phyloP scores from a whole-genome alignment of 768 basidiomycete species.

The Suillus plorans region DNA sequence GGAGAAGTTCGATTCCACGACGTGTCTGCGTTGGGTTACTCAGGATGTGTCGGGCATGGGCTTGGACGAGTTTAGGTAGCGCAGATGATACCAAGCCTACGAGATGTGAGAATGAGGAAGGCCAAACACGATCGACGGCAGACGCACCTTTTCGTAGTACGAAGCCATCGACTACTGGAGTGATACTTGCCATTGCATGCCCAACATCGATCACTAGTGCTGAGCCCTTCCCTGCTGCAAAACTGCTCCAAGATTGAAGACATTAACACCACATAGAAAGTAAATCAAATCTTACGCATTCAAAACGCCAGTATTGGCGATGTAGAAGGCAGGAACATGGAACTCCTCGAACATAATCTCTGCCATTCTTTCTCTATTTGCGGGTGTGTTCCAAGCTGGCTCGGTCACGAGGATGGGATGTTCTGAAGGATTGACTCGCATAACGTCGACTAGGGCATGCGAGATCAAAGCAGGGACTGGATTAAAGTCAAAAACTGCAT shows the following conservation, averaged over 20 bases:
- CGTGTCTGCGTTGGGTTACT: slow-evolving; percentile 48
- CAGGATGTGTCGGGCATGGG: slow-evolving; percentile 72
- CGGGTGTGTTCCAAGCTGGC: slow-evolving; percentile 92
- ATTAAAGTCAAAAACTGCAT: slow-evolving; percentile 71
- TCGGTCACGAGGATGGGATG: slow-evolving; percentile 94
- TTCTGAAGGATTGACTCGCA: slow-evolving; percentile 75
- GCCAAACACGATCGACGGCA: background rate
- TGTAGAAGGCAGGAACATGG: slow-evolving; percentile 92
- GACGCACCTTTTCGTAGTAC: slow-evolving; percentile 87
- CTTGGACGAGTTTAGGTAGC: slow-evolving; percentile 78
- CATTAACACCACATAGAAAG: slow-evolving; percentile 11
- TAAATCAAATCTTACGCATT: slow-evolving; percentile 62
- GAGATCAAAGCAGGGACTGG: slow-evolving; percentile 69
- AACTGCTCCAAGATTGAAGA: slow-evolving; percentile 45
- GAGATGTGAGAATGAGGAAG: background rate
- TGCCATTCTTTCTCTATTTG: slow-evolving; percentile 92
- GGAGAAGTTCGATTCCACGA: slow-evolving; percentile 63
- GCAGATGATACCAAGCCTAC: slow-evolving; percentile 77
- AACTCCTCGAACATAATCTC: slow-evolving; percentile 99
- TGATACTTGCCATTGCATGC: slow-evolving; percentile 84
- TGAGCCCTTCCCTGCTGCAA: slow-evolving; percentile 96
- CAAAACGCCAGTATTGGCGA: slow-evolving; percentile 91
- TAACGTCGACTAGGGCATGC: slow-evolving; percentile 73
- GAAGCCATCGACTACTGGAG: slow-evolving; percentile 96
- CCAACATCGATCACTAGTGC: slow-evolving; percentile 95